Evolutionary conservation across 2,329 filamentous ascomycete species (phyloP).

Genomic region (Nemania sp.): DNA sequence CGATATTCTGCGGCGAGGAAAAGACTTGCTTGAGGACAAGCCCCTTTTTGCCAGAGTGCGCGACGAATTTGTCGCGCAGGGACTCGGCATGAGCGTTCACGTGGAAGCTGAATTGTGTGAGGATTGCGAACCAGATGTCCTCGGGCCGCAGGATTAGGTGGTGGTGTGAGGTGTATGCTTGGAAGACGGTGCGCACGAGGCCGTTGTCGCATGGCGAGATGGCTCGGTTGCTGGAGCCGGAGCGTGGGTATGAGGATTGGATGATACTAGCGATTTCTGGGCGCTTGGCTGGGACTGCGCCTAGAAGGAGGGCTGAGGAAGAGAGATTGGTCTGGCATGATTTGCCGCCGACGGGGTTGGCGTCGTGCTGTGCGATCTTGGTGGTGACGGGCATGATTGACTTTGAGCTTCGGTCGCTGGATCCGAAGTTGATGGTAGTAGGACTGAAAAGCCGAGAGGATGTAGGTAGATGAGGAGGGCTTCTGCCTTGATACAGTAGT

Average conservation of each 20-base stretch:
- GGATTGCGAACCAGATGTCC: conserved; percentile 56
- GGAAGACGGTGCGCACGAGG: conserved; percentile 43
- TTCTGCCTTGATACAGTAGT: too few relatives aligned
- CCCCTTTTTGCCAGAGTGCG: conserved; percentile 44
- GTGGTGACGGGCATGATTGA: too few relatives aligned
- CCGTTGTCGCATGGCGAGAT: conserved; percentile 33
- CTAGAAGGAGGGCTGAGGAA: too few relatives aligned
- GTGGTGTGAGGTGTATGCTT: conserved; percentile 49
- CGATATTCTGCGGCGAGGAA: neutral
- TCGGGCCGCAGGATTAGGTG: conserved; percentile 54
- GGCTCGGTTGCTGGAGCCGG: neutral
- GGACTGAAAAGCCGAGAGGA: too few relatives aligned
- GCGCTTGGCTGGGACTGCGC: too few relatives aligned
- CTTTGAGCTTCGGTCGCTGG: too few relatives aligned
- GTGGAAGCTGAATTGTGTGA: conserved; percentile 51
- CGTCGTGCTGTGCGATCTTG: too few relatives aligned
- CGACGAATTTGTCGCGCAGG: conserved; percentile 48
- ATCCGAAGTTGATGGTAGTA: too few relatives aligned
- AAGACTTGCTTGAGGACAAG: conserved; percentile 13
- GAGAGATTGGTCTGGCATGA: too few relatives aligned
- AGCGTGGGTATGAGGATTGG: neutral
- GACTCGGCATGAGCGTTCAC: conserved; percentile 51
- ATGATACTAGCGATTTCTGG: too few relatives aligned
- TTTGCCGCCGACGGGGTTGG: too few relatives aligned
- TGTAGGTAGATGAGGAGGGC: too few relatives aligned